Base-by-base conservation (phyloP, 768 basidiomycete species). In the Kwoniella newhampshirensis region DNA sequence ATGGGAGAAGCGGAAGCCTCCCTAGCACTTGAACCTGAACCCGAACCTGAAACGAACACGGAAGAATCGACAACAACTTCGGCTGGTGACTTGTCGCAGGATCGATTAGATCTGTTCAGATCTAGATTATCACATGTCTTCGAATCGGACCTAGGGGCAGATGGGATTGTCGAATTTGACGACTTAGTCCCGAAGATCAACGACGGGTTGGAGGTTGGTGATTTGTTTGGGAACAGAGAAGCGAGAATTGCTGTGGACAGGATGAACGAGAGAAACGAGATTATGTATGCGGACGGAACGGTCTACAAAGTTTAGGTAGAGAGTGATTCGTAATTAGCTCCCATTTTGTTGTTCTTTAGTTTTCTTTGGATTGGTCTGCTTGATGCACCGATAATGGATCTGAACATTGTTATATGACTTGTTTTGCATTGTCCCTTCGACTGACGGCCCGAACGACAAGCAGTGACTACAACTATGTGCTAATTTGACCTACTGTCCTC, bases 221-320 rank as follows among this genome's bases (percentile, higher is more conserved):
- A 81, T 17, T 78, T 92, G 36, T 98, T 90, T 75, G 87, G 89
- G 2, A 87, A 85, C 0, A 80, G 81, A 12, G 94, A 98, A 75
- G 94, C 88, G 1, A 84, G 83, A 4, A 79, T 81, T 51, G 84
- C 86, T 21, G 86, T 87, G 56, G 80, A 84, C 62, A 76, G 80
- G 32, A 96, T 98, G 93, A 67, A 68, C 47, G 85, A 86, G 17
- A 80, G 79, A 12, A 86, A 89, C 67, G 87, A 93, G 76, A 79
- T 97, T 60, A 90, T 96, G 88, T 81, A 91, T 67, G 87, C 86
- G 62, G 89, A 88, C 28, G 88, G 86, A 28, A 85, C 89, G 54
- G 82, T 93, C 51, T 93, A 93, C 79, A 64, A 66, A 45, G 59
- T 72, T 1, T 72, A 71, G 54, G n/a, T n/a, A 8, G 12, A 7